Percentiles rank a stretch among this genome's conserved stretches.
Conservation (phyloP, 495 filamentous ascomycete genomes). For the Chaetomium fimeti region DNA sequence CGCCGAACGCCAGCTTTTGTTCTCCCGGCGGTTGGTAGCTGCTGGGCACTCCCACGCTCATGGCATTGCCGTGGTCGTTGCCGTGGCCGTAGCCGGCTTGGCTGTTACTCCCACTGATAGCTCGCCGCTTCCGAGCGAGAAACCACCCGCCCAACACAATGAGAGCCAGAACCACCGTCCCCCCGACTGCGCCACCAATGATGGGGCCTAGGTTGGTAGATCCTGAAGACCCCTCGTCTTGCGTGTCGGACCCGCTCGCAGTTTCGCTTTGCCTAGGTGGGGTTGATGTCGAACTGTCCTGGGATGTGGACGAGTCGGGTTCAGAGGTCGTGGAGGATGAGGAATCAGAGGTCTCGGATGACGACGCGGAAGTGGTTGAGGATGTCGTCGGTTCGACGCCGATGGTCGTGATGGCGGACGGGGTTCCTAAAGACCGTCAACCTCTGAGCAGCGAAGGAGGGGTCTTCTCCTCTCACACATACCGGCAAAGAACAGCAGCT, state of each 20-base stretch:
- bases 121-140: neutral
- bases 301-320: neutral
- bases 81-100: neutral
- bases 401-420: slow-evolving; percentile 24
- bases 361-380: neutral
- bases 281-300: neutral
- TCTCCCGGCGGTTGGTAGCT: neutral
- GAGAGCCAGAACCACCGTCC: neutral
- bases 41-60: no score
- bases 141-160: neutral
- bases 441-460: neutral
- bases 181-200: slow-evolving; percentile 5
- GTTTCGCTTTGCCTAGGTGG: neutral
- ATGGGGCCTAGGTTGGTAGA: neutral
- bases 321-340: neutral
- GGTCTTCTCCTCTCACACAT: neutral
- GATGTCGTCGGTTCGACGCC: slow-evolving; percentile 10
- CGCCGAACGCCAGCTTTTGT: neutral
- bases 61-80: neutral
- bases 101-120: neutral
- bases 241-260: neutral
- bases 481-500: slow-evolving; percentile 20
- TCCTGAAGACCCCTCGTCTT: neutral
- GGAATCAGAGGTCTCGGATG: neutral
- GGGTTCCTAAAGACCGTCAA: slow-evolving; percentile 13